Evolutionary conservation across 2,329 filamentous ascomycete genomes (phyloP), one percentile per base, ranked within the genome.

Genomic region (Beauveria asiatica): DNA sequence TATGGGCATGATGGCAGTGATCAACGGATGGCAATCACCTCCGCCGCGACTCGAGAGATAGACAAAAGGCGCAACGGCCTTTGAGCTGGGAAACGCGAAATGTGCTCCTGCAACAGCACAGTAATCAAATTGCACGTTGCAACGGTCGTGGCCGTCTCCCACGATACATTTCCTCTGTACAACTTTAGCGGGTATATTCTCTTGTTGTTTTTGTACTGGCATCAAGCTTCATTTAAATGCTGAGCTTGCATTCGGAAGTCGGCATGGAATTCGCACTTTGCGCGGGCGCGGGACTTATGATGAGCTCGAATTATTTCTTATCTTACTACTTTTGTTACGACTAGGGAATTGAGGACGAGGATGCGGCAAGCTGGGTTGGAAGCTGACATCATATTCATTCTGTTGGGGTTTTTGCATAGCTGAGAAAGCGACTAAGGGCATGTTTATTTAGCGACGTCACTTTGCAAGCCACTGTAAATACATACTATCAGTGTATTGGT

Each of bases 1-100:
- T 37, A 87, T 94, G 76, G 88, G 90, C 16, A 72, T 94, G 64
- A 94, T 94, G 90, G 89, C 88, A 46, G 92, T 92, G 73, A 80
- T 94, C 66, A 94, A 94, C 69, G 87, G 88, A 56, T 93, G 89
- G 89, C 88, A 91, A 67, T 45, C 68, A 23, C 67, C 72, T 56
- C 67, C 73, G 44, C 65, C 72, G 4, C 67, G 66, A 23, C 56
- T 71, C 52, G 72, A 75, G 61, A 66, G 67, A 68, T 74, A 53
- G 23, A 37, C 5, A 70, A 61, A 37, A n/a, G 45, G 25, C 41
- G 13, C 41, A 23, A 17, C 21, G 13, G 45, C 25, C 8, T 52
- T 59, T 10, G 13, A 30, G 56, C 37, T 13, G 7, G 10, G 0
- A 16, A 27, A 21, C 16, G 30, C 45, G 41, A 9, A 27, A 52